Evolutionary conservation across 805 yeast genomes (phyloP).

Genomic region (Ogataea allantospora): DNA sequence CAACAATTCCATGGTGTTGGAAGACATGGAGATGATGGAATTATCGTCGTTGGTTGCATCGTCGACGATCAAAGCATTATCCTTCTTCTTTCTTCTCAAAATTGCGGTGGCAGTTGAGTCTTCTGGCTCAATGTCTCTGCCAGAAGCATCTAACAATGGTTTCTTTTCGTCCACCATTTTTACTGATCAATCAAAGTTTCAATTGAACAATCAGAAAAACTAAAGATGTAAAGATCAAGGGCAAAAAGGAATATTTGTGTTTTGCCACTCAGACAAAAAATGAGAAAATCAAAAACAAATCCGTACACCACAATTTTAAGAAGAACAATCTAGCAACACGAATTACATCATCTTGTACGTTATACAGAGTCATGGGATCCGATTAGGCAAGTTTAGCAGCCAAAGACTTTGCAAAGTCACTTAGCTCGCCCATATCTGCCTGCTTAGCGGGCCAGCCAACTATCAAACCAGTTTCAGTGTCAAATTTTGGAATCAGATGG

Average conservation of each 20-base stretch:
- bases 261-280: slow-evolving; percentile 8
- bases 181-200: slow-evolving; percentile 7
- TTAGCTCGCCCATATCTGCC: slow-evolving; percentile 72
- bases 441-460: slow-evolving; percentile 95
- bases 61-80: slow-evolving; percentile 87
- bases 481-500: slow-evolving; percentile 90
- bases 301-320: slow-evolving; percentile 4
- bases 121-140: slow-evolving; percentile 34
- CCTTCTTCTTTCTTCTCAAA: slow-evolving; percentile 96
- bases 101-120: slow-evolving; percentile 90
- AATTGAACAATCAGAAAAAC: slow-evolving; percentile 10
- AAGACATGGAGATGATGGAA: slow-evolving; percentile 92
- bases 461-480: slow-evolving; percentile 66
- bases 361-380: slow-evolving; percentile 1
- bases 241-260: slow-evolving; percentile 9
- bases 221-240: slow-evolving; percentile 10
- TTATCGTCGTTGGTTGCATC: slow-evolving; percentile 97
- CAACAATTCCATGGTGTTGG: slow-evolving; percentile 90
- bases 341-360: slow-evolving; percentile 27
- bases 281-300: background rate
- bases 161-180: slow-evolving; percentile 35
- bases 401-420: slow-evolving; percentile 62
- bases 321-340: slow-evolving; percentile 2
- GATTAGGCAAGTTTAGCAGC: slow-evolving; percentile 34
- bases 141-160: slow-evolving; percentile 38